Percentiles rank a stretch among this genome's conserved stretches.
These are phyloP conservation scores for Paramecium sonneborni DNA, from an alignment of 73 alveolate genomes.

Conservation along the genomic window DNA sequence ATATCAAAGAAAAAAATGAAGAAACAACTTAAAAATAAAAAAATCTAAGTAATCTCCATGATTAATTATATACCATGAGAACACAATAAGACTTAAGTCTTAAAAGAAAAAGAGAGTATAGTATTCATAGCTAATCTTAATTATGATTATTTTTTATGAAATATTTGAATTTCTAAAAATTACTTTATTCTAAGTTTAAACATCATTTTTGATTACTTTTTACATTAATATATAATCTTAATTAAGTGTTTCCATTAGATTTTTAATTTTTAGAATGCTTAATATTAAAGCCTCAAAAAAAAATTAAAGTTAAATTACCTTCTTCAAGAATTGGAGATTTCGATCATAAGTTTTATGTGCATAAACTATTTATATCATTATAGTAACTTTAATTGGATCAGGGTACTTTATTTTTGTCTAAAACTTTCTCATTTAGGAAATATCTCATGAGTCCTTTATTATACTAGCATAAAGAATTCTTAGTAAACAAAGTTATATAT, in stretches of 20 bases:
- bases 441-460: not conserved
- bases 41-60: not conserved
- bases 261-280: not conserved
- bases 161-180: not conserved
- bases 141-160: not conserved
- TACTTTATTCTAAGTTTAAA: too few species aligned
- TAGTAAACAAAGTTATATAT: not conserved
- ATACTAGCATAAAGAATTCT: not conserved
- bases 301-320: not conserved
- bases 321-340: not conserved
- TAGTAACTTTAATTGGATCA: not conserved
- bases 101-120: not conserved
- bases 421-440: not conserved
- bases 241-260: too few species aligned
- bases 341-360: not conserved
- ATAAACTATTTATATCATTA: not conserved
- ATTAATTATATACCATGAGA: constrained; percentile 40
- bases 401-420: not conserved
- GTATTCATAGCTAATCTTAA: not conserved
- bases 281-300: not conserved
- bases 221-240: too few species aligned
- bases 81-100: constrained; percentile 26
- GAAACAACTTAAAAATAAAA: constrained; percentile 17
- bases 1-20: not conserved
- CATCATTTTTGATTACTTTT: too few species aligned